phyloP scores from a whole-genome alignment of 208 protist genomes.

The Strigomonas culicis region DNA sequence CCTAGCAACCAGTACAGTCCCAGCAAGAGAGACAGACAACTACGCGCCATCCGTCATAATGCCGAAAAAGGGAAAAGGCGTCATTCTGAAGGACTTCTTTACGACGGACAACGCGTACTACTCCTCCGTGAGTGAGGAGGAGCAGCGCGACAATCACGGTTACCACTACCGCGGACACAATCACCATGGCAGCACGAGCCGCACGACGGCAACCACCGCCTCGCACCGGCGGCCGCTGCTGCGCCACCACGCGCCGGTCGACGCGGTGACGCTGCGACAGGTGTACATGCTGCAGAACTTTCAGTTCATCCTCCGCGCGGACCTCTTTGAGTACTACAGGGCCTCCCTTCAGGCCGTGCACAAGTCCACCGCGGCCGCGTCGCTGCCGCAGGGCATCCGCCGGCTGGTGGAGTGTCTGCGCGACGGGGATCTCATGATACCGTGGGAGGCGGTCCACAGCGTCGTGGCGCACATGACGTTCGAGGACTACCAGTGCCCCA shows the following conservation, averaged over 20 bases:
- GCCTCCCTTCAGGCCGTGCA: not conserved
- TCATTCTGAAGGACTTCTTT: too few species aligned
- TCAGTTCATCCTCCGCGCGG: slow-evolving; percentile 80
- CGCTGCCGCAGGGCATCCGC: slow-evolving; percentile 56
- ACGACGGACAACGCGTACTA: too few species aligned
- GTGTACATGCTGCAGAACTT: slow-evolving; percentile 88
- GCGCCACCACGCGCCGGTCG: slow-evolving; percentile 23
- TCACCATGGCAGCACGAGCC: not conserved
- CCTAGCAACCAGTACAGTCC: too few species aligned
- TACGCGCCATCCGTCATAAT: too few species aligned
- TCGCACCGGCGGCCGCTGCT: not conserved
- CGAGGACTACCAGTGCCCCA: slow-evolving; percentile 81
- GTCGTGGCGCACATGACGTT: slow-evolving; percentile 68
- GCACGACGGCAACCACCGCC: not conserved
- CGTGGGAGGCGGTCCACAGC: slow-evolving; percentile 78
- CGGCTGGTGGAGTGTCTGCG: slow-evolving; percentile 54
- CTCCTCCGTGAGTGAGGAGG: too few species aligned
- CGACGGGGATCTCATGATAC: slow-evolving; percentile 45
- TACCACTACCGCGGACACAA: slow-evolving; percentile 8
- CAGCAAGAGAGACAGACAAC: too few species aligned
- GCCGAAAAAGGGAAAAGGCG: too few species aligned
- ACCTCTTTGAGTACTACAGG: slow-evolving; percentile 24
- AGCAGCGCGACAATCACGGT: not conserved
- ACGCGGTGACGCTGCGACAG: slow-evolving; percentile 46
- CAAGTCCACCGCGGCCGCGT: not conserved